Evolutionary conservation across 139 green algal species (phyloP).

Genomic region (Nannochloris sp.): DNA sequence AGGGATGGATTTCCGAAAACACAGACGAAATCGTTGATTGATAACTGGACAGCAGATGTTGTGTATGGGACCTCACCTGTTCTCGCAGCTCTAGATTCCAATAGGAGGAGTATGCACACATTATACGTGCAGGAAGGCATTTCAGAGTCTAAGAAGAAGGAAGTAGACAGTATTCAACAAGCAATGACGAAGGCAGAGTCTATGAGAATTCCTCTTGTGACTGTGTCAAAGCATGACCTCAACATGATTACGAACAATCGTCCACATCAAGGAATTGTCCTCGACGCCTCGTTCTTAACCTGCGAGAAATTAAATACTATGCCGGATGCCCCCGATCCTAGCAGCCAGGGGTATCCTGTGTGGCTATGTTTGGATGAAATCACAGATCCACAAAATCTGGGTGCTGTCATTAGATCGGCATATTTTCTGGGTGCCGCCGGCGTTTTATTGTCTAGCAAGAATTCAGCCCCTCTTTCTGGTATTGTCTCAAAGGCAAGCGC

Average conservation of each 20-base stretch:
- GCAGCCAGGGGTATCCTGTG: slow-evolving; percentile 18
- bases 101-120: slow-evolving; percentile 22
- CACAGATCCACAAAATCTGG: slow-evolving; percentile 85
- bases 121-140: slow-evolving; percentile 44
- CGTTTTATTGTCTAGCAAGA: slow-evolving; percentile 67
- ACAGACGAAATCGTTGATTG: not conserved
- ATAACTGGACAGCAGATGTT: slow-evolving; percentile 25
- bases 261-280: slow-evolving; percentile 56
- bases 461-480: slow-evolving; percentile 72
- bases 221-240: slow-evolving; percentile 69
- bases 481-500: slow-evolving; percentile 81
- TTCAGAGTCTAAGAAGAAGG: slow-evolving; percentile 42
- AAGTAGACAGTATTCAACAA: slow-evolving; percentile 16
- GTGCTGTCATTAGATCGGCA: slow-evolving; percentile 71
- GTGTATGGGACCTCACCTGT: slow-evolving; percentile 73
- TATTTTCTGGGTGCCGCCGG: slow-evolving; percentile 76
- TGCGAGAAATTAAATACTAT: slow-evolving; percentile 50
- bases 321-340: not conserved
- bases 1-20: no score
- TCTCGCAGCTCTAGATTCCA: slow-evolving; percentile 48
- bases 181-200: slow-evolving; percentile 22
- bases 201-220: slow-evolving; percentile 22
- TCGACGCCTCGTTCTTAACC: slow-evolving; percentile 64
- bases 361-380: slow-evolving; percentile 90
- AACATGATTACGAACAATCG: slow-evolving; percentile 77